phyloP scores from a whole-genome alignment of 106 monocot genomes.

The Apostasia shenzhenica region DNA sequence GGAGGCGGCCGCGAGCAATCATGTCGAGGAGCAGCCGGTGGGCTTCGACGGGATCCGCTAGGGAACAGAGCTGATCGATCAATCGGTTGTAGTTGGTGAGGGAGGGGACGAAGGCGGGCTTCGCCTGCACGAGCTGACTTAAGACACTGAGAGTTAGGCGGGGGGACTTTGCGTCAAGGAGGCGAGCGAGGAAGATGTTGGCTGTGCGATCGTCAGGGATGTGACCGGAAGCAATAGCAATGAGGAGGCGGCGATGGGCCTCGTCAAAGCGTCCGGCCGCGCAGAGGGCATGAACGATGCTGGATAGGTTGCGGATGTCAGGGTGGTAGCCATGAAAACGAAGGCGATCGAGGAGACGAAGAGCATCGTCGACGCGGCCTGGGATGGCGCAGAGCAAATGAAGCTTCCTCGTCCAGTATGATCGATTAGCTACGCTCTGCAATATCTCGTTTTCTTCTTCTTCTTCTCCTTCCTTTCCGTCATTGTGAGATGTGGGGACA shows the following conservation, averaged over 20 bases:
- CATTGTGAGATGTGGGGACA: not conserved
- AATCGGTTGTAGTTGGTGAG: slow-evolving; percentile 63
- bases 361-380: slow-evolving; percentile 34
- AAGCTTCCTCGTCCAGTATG: slow-evolving; percentile 31
- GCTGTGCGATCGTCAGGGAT: slow-evolving; percentile 46
- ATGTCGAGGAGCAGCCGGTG: slow-evolving; percentile 29
- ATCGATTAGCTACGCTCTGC: slow-evolving; percentile 20
- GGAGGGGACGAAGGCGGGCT: slow-evolving; percentile 45
- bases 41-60: slow-evolving; percentile 16
- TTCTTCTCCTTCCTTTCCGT: not conserved
- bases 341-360: slow-evolving; percentile 56
- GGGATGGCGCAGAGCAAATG: slow-evolving; percentile 20
- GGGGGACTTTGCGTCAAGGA: slow-evolving; percentile 53
- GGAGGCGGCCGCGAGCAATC: slow-evolving; percentile 26
- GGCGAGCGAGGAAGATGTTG: slow-evolving; percentile 52
- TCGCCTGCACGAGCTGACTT: slow-evolving; percentile 18
- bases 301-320: slow-evolving; percentile 30
- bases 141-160: slow-evolving; percentile 42
- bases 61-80: slow-evolving; percentile 40
- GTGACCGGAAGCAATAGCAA: slow-evolving; percentile 20
- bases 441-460: not conserved
- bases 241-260: slow-evolving; percentile 74
- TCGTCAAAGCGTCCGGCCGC: slow-evolving; percentile 43
- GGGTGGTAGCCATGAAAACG: slow-evolving; percentile 51
- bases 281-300: slow-evolving; percentile 63